Base-by-base conservation (phyloP, 257 asterid species). In the Salvia splendens region DNA sequence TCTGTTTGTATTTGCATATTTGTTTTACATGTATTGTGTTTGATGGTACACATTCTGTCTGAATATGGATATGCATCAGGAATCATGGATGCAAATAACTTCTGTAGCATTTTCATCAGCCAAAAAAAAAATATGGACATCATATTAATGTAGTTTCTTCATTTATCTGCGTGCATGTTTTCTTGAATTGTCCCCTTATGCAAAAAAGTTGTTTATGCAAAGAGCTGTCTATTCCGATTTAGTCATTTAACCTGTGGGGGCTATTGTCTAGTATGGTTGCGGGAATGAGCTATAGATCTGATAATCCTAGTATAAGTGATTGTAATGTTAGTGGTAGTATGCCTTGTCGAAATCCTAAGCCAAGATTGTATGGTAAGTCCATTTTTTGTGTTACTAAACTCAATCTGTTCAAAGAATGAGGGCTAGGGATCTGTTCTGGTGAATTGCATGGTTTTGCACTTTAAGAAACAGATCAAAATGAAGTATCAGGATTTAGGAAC, bases 221-320 rank as follows among this genome's bases (percentile, higher is more conserved):
- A 24, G 30, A 24, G 30, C 30, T 24, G 30, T 24, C 30, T 24
- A 24, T 24, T 24, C 30, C 30, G 2, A 24, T 24, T 24, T 63
- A 55, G 12, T 15, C 45, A 24, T 24, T 24, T 63, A 55, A 15
- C 16, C 45, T 9, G 20, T 53, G 1, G 69, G 49, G 10, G 56
- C 15, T 35, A 12, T 32, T 70, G 36, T 62, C 32, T 16, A 24
- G 12, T 51, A 30, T 30, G 75, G 51, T 74, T 56, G 20, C 43
- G 4, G 20, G 14, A 47, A 53, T 24, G 58, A n/a, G 10, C 3
- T 28, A 68, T 77, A 66, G 81, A 75, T 81, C 83, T 75, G 73
- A 46, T 55, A 12, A 55, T 30, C 67, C 51, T 61, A 66, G 40
- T 45, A 10, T 46, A 2, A 59, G 64, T 40, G 52, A 47, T 70